Evolutionary conservation across 495 filamentous ascomycete species (phyloP).

Genomic region (Penicillium maclennaniae): DNA sequence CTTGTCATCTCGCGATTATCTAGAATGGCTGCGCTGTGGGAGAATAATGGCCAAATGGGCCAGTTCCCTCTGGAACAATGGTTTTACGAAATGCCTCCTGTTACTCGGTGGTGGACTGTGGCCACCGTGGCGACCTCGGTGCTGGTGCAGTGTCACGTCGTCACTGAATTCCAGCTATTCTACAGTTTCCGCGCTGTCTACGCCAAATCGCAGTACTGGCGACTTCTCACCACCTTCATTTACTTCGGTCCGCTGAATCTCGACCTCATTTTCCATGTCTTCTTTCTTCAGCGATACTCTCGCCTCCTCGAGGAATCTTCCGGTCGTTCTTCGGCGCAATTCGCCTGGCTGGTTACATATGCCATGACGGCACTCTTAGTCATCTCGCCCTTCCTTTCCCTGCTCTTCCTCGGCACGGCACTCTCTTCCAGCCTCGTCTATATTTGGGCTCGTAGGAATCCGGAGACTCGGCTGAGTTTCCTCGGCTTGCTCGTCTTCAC

Average conservation of each 20-base stretch:
- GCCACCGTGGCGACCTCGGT: conserved; percentile 85
- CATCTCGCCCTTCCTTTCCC: conserved; percentile 76
- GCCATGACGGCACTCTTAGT: conserved; percentile 69
- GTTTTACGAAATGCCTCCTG: conserved; percentile 97
- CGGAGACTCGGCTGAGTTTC: conserved; percentile 86
- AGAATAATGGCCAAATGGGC: conserved; percentile 52
- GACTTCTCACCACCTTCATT: conserved; percentile 87
- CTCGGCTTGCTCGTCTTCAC: conserved; percentile 86
- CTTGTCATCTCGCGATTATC: not conserved
- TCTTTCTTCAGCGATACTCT: conserved; percentile 96
- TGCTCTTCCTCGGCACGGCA: conserved; percentile 89
- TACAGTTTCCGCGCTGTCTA: conserved; percentile 94
- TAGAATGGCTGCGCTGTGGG: conserved; percentile 44
- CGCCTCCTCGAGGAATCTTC: conserved; percentile 93
- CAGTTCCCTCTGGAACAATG: conserved; percentile 89
- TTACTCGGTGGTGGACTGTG: conserved; percentile 94
- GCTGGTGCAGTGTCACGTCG: conserved; percentile 85
- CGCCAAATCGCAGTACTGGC: conserved; percentile 93
- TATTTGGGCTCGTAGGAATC: conserved; percentile 95
- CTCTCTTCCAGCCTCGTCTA: conserved; percentile 92
- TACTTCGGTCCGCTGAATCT: conserved; percentile 95
- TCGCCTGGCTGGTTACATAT: conserved; percentile 90
- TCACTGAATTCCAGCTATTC: conserved; percentile 91
- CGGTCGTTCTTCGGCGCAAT: conserved; percentile 83
- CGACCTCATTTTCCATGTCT: conserved; percentile 96